Evolutionary conservation across 2,329 filamentous ascomycete genomes (phyloP), one percentile per base, ranked within the genome.

Genomic region (Teratosphaeria pseudoeucalypti): DNA sequence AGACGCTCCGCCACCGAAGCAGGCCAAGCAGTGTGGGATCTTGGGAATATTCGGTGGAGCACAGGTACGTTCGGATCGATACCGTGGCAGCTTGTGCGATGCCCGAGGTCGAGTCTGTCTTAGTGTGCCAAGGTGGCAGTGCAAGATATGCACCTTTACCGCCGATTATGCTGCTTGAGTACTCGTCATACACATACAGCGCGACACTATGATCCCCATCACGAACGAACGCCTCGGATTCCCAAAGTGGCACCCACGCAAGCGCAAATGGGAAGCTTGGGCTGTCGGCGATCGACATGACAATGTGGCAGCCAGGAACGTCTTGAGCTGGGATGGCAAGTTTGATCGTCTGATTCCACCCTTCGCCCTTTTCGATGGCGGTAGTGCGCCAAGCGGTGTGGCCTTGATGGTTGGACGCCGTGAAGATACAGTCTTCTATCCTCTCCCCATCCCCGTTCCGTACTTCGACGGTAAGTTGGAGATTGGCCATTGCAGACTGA

Each of bases 1-100:
- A 80, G 32, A 68, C 68, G 12, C 67, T 65, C 9, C 69, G 68
- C 94, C 94, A 97, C 66, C 87, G 89, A 37, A 97, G 76, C 29
- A 99, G 78, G 16, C 90, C 88, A 19, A 96, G 77, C 11, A 99
- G 82, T 16, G 88, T 84, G 59, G 92, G 87, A 71, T 99, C 92
- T 71, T 99, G 94, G 0, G 92, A 96, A 70, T 95, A 95, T 61
- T 86, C 84, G 0, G 94, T 99, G 75, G 94, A 97, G 79, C 92
- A 96, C 6, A 99, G 83, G 67, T 90, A 95, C 0, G 92, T 95
- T 61, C 89, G 84, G 11, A 95, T 77, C 12, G 85, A 83, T 37
- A 99, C 75, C n/a, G 60, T 64, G 10, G 85, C 84, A 2, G 92
- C 90, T 65, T 95, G 82, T 2, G 89, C 86, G 0, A 89, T 90